phyloP scores from a whole-genome alignment of 1,284 basidiomycete genomes.

The Malassezia globosa region DNA sequence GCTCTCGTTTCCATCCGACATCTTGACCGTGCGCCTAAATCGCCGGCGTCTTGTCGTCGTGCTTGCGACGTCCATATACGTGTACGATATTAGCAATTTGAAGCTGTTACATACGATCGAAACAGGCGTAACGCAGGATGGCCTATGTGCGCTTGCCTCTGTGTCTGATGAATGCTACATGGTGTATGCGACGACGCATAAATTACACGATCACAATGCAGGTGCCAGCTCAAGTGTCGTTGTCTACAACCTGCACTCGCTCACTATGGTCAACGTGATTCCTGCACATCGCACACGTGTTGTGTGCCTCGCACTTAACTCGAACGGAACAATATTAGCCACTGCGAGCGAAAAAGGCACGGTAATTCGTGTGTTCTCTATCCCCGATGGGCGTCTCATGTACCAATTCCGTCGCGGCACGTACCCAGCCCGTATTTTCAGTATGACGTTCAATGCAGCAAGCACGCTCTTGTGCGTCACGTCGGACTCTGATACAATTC shows the following conservation, averaged over 20 bases:
- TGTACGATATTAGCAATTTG: conserved; percentile 99
- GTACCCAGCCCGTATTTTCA: conserved; percentile 73
- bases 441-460: conserved; percentile 80
- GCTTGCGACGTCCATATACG: conserved; percentile 89
- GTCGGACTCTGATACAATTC: conserved; percentile 87
- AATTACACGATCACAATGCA: no score
- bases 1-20: conserved; percentile 86
- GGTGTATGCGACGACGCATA: conserved; percentile 87
- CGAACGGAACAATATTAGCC: conserved; percentile 76
- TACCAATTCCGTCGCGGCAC: conserved; percentile 89
- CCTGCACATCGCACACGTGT: conserved; percentile 94
- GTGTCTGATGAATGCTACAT: conserved; percentile 92
- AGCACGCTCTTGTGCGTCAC: conserved; percentile 75
- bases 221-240: conserved; percentile 35
- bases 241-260: conserved; percentile 73
- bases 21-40: conserved; percentile 91
- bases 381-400: conserved; percentile 81
- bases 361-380: conserved; percentile 84
- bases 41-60: conserved; percentile 90
- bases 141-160: conserved; percentile 85
- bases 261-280: conserved; percentile 86
- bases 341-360: conserved; percentile 93
- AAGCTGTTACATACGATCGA: conserved; percentile 92
- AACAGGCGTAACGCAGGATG: conserved; percentile 86
- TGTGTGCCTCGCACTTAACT: conserved; percentile 74